Base-by-base conservation (phyloP, 495 filamentous ascomycete species). In the Filosporella fistucella region DNA sequence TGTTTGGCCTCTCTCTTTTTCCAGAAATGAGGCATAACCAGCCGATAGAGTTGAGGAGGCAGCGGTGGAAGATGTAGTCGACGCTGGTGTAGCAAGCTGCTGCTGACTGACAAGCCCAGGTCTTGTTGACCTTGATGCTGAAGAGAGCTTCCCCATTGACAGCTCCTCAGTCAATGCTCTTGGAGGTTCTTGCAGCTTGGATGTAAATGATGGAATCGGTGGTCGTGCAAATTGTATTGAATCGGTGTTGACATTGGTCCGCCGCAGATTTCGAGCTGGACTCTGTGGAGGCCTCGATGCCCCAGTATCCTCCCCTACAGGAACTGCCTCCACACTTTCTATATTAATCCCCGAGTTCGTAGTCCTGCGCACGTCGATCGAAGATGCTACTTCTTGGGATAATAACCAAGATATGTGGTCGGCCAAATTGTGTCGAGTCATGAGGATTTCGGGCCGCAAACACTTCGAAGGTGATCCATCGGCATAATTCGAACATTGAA, bases 391-490 rank as follows among this genome's bases (percentile, higher is more conserved):
- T 55, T 65, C 66, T 58, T 69, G 66, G 42, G 63, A 61, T 52
- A 81, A 59, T 57, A 84, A 71, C 80, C 80, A 84, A 51, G 69
- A 68, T 55, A 82, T 66, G 47, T 84, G 77, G 56, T 67, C 68
- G 51, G 57, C 61, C 42, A 84, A 66, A 63, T 84, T 84, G 63
- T 84, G 76, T 62, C 67, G 70, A 70, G 82, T 84, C 82, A 86
- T 86, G 59, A 68, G 58, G 54, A 23, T 32, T 32, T 35, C 32
- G n/a, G 49, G 36, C 33, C 45, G 35, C 36, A 38, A 42, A 28
- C 16, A 41, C 35, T 20, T 39, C 51, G 22, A 20, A 30, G 36
- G 4, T 21, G 25, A 40, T 39, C 49, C 52, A 59, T 56, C 53
- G 39, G 56, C 45, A 59, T 49, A 26, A 12, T 49, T 43, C 16